These are phyloP conservation scores for Phytophthora aleatoria DNA, from an alignment of 352 stramenopile genomes.

Conservation along the genomic window DNA sequence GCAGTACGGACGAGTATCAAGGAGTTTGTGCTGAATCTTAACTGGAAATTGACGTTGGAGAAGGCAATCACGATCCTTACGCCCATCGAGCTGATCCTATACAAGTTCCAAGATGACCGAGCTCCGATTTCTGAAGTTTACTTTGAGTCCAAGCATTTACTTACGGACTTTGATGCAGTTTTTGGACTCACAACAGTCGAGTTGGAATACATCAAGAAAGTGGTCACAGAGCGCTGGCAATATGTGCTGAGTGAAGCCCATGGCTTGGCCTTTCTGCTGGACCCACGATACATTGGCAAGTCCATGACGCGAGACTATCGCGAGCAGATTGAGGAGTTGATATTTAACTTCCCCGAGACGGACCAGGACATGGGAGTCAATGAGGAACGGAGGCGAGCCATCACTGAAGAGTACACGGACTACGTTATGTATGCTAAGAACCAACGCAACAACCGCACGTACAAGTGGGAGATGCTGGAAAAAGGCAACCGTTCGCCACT, in stretches of 20 bases:
- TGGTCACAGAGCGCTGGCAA: conserved; percentile 76
- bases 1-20: conserved; percentile 67
- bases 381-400: conserved; percentile 71
- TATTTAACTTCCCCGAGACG: conserved; percentile 81
- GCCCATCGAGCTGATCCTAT: conserved; percentile 79
- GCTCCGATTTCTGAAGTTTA: conserved; percentile 83
- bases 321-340: conserved; percentile 84
- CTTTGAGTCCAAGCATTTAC: conserved; percentile 79
- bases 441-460: conserved; percentile 76
- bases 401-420: conserved; percentile 76
- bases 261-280: conserved; percentile 71
- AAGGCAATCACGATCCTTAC: conserved; percentile 82
- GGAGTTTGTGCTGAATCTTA: conserved; percentile 69
- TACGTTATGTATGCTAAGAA: conserved; percentile 87
- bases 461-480: conserved; percentile 88
- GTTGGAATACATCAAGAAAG: conserved; percentile 80
- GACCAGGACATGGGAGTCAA: conserved; percentile 68
- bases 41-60: conserved; percentile 84
- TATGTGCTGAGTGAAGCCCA: conserved; percentile 81
- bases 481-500: conserved; percentile 78
- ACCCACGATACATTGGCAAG: conserved; percentile 83
- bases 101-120: conserved; percentile 87
- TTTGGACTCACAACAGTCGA: conserved; percentile 73
- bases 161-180: conserved; percentile 78
- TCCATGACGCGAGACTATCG: conserved; percentile 84